These are phyloP conservation scores for Mucuna pruriens DNA, from an alignment of 306 rosid species.

Conservation along the genomic window DNA sequence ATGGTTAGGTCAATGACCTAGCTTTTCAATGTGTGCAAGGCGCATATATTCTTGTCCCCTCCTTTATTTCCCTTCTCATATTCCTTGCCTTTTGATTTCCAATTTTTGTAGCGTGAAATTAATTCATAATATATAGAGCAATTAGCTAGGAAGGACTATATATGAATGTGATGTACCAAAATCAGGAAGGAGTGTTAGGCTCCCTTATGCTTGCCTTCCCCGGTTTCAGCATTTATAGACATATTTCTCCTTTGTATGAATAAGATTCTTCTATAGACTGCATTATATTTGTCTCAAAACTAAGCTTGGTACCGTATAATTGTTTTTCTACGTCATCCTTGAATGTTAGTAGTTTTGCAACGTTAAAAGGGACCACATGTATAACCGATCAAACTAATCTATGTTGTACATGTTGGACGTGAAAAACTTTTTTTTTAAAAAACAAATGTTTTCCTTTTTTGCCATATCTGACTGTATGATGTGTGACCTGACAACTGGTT, in stretches of 20 bases:
- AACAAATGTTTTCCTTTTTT: background rate
- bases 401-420: constrained; percentile 11
- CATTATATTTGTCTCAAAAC: constrained; percentile 30
- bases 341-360: background rate
- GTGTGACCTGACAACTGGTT: background rate
- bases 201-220: constrained; percentile 32
- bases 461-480: background rate
- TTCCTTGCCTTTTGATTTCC: constrained; percentile 18
- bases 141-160: constrained; percentile 23
- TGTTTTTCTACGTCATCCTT: constrained; percentile 39
- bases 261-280: constrained; percentile 34
- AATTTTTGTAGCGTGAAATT: background rate
- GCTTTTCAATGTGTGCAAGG: constrained; percentile 39
- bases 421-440: background rate
- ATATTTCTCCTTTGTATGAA: constrained; percentile 22
- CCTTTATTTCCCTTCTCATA: constrained; percentile 29
- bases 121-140: background rate
- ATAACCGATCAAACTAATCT: constrained; percentile 19
- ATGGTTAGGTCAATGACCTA: constrained; percentile 46
- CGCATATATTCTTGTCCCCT: constrained; percentile 61
- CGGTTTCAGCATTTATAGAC: constrained; percentile 30
- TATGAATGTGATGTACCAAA: constrained; percentile 33
- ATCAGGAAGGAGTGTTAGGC: constrained; percentile 36
- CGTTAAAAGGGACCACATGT: constrained; percentile 38
- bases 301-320: constrained; percentile 35